Percentiles rank a stretch among this genome's conserved stretches.
These are phyloP conservation scores for Phlebiopsis flavidoalba DNA, from an alignment of 768 basidiomycete genomes.

Conservation along the genomic window DNA sequence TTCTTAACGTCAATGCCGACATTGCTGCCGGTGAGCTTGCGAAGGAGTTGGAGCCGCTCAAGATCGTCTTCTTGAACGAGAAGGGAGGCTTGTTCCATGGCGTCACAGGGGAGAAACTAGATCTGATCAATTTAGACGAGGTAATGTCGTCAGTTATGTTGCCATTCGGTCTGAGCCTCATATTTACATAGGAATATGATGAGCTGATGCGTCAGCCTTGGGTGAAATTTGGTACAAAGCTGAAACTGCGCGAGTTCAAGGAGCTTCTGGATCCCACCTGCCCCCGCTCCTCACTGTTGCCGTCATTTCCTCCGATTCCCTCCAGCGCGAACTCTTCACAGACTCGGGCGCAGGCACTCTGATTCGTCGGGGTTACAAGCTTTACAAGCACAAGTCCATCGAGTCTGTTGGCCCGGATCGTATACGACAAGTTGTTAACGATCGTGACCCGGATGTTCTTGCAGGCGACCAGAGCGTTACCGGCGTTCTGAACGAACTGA, in stretches of 20 bases:
- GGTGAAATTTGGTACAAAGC: conserved; percentile 99
- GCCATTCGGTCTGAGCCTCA: not conserved
- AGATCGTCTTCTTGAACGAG: conserved; percentile 97
- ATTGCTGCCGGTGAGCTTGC: conserved; percentile 97
- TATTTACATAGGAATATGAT: conserved; percentile 74
- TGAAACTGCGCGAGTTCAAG: conserved; percentile 98
- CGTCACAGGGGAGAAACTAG: conserved; percentile 92
- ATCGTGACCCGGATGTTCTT: conserved; percentile 90
- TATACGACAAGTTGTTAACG: conserved; percentile 90
- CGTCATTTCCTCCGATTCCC: conserved; percentile 86
- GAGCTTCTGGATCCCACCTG: conserved; percentile 91
- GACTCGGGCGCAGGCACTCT: conserved; percentile 97
- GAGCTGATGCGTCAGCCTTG: conserved; percentile 95
- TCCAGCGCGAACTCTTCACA: conserved; percentile 98
- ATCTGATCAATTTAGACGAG: conserved; percentile 97
- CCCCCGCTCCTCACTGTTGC: conserved; percentile 95
- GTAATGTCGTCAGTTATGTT: conserved; percentile 31
- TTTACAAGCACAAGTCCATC: conserved; percentile 82
- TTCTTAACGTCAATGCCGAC: conserved; percentile 98
- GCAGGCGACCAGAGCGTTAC: conserved; percentile 82
- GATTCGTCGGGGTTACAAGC: conserved; percentile 96
- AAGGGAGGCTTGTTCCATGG: conserved; percentile 99
- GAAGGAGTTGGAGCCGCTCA: conserved; percentile 96
- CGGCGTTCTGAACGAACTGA: conserved; percentile 77
- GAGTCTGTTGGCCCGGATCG: conserved; percentile 88